A percentile compares a stretch with the other conserved stretches of the same genome.
Conservation (phyloP, 495 filamentous ascomycete genomes). For the Hypoxylon perforatum region DNA sequence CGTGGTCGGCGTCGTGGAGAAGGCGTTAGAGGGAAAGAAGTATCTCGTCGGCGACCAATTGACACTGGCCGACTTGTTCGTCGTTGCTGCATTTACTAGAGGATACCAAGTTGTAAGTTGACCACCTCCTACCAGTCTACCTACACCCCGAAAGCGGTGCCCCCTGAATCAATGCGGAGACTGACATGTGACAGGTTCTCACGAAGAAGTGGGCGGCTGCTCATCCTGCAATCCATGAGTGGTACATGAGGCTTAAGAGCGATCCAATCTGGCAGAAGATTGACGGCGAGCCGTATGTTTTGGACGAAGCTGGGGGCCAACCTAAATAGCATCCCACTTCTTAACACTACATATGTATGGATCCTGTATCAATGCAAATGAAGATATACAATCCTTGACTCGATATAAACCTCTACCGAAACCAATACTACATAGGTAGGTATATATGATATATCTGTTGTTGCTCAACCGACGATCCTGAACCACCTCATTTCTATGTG, state of each 20-base stretch:
- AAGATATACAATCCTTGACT: no score
- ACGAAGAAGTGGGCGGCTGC: not conserved
- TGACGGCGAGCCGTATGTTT: conserved; percentile 20
- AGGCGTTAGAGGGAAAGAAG: not conserved
- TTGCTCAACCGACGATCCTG: no score
- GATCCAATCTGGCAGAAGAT: conserved; percentile 35
- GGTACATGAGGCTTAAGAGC: conserved; percentile 1
- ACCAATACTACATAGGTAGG: no score
- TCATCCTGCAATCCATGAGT: not conserved
- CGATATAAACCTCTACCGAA: no score
- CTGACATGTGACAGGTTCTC: not conserved
- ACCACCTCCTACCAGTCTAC: no score
- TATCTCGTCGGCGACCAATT: not conserved
- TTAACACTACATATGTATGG: no score
- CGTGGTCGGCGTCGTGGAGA: not conserved
- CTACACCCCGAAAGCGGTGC: not conserved
- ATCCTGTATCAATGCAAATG: no score
- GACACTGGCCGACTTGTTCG: not conserved
- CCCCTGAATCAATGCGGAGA: not conserved
- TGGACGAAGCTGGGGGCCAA: not conserved
- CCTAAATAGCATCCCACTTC: not conserved
- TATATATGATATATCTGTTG: no score
- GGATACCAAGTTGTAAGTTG: conserved; percentile 2
- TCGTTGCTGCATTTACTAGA: not conserved
- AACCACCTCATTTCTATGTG: no score